phyloP scores from a whole-genome alignment of 805 yeast species.

The Wickerhamiella cacticola region DNA sequence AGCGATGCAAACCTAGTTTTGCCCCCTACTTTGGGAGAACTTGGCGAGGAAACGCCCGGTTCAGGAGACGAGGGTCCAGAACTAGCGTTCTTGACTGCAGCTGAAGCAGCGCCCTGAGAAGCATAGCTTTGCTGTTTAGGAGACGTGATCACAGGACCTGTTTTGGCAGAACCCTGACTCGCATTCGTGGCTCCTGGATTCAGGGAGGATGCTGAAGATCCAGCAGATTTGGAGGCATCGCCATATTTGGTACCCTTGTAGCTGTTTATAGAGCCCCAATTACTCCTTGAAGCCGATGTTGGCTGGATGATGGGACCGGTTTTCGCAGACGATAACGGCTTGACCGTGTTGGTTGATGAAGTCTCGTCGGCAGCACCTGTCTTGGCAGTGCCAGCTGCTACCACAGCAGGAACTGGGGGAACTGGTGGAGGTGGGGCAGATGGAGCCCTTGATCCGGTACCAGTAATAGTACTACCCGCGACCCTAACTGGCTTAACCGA shows the following conservation, averaged over 20 bases:
- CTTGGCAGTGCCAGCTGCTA: not conserved
- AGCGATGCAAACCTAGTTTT: not conserved
- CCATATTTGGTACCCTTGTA: not conserved
- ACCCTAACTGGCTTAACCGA: not conserved
- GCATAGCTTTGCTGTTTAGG: not conserved
- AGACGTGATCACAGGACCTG: not conserved
- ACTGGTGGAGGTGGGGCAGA: slow-evolving; percentile 1
- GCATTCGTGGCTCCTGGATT: not conserved
- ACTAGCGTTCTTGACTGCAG: not conserved
- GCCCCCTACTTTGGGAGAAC: not conserved
- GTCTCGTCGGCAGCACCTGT: not conserved
- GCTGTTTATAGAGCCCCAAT: not conserved
- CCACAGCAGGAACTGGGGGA: not conserved
- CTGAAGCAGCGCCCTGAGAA: not conserved
- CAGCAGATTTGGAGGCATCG: not conserved
- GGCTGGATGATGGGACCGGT: slow-evolving; percentile 3
- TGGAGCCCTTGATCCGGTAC: not conserved
- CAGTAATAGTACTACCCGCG: not conserved
- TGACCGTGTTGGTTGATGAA: not conserved
- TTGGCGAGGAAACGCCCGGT: not conserved
- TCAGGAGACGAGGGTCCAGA: not conserved
- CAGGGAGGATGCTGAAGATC: not conserved
- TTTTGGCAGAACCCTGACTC: not conserved
- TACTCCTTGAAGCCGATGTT: not conserved
- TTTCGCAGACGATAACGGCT: slow-evolving; percentile 4